A percentile compares a stretch with the other conserved stretches of the same genome.
Conservation (phyloP, 225 moss, liverwort and hornwort genomes). For the Antitrichia curtipendula region DNA sequence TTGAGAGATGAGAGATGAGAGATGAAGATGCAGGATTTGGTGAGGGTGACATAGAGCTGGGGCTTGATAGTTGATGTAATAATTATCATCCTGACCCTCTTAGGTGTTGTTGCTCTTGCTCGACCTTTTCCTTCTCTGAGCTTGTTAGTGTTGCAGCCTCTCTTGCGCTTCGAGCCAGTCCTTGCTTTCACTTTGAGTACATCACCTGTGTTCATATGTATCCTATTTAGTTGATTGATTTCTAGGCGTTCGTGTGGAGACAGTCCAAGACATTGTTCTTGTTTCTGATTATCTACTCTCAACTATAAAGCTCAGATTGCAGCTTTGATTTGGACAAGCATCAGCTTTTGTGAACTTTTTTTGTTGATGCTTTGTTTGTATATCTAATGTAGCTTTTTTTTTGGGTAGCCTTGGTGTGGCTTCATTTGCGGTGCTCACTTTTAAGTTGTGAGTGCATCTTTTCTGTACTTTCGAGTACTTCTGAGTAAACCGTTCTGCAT, state of each 20-base stretch:
- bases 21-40: neutral
- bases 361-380: neutral
- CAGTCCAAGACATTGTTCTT: neutral
- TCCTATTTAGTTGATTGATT: neutral
- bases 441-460: neutral
- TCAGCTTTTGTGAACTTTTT: neutral
- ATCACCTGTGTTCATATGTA: neutral
- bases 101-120: neutral
- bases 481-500: neutral
- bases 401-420: too few relatives aligned
- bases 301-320: neutral
- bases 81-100: neutral
- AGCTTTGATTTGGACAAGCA: neutral
- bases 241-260: neutral
- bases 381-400: too few relatives aligned
- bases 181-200: neutral
- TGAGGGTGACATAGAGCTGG: neutral
- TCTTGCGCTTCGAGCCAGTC: neutral
- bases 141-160: neutral
- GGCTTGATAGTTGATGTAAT: neutral
- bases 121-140: neutral
- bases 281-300: neutral
- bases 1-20: constrained; percentile 4
- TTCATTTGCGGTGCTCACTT: neutral
- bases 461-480: neutral